phyloP scores from a whole-genome alignment of 768 basidiomycete genomes.

The Mycena filopes region DNA sequence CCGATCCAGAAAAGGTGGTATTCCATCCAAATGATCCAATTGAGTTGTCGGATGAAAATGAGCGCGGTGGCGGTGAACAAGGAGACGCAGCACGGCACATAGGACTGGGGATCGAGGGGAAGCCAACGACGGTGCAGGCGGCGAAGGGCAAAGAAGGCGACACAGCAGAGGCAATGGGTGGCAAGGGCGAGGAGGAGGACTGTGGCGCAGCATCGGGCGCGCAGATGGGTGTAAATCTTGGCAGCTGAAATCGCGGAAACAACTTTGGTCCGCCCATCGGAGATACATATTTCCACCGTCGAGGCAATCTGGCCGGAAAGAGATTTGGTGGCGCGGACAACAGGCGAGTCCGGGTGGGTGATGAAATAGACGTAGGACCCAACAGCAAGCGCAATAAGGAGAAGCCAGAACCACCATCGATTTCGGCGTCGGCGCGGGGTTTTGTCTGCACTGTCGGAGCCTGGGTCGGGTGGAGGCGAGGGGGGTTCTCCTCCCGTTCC shows the following conservation, averaged over 20 bases:
- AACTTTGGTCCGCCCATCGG: not conserved
- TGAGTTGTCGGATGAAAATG: no score
- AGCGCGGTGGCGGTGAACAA: no score
- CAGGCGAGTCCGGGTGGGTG: no score
- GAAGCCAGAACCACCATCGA: not conserved
- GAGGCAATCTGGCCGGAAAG: not conserved
- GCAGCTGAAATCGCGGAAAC: not conserved
- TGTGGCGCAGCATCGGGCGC: not conserved
- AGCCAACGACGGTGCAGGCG: not conserved
- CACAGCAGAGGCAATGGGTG: not conserved
- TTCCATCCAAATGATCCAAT: no score
- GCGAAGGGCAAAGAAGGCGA: not conserved
- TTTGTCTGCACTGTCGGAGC: not conserved
- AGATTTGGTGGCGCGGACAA: not conserved
- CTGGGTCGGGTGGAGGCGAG: constrained; percentile 8
- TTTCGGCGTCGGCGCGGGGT: not conserved
- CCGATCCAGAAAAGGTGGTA: no score
- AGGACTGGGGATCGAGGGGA: not conserved
- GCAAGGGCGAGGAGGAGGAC: not conserved
- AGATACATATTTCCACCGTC: not conserved
- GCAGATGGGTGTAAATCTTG: not conserved
- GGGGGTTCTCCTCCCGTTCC: not conserved
- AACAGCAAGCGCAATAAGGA: not conserved
- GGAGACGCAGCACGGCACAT: not conserved
- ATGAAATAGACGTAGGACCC: not conserved